phyloP scores from a whole-genome alignment of 2,329 filamentous ascomycete species.

The Fusarium sp. region DNA sequence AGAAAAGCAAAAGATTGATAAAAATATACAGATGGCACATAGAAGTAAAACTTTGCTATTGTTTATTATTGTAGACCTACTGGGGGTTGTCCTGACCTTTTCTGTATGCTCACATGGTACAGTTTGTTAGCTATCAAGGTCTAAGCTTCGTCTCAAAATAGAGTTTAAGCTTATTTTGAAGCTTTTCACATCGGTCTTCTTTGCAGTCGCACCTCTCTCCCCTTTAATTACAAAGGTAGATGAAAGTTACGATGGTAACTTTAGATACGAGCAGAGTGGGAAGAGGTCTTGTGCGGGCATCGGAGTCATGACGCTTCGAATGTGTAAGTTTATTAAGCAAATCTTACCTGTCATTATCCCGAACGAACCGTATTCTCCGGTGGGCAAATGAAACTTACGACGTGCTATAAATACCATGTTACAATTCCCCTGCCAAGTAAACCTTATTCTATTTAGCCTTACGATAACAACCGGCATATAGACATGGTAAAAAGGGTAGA shows the following conservation, averaged over 20 bases:
- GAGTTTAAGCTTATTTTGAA: background rate
- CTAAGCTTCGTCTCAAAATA: accelerated
- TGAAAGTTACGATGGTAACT: background rate
- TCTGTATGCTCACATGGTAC: background rate
- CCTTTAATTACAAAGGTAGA: background rate
- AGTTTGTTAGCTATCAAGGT: too few species aligned
- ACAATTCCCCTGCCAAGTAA: background rate
- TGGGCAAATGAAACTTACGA: background rate
- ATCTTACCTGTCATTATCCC: background rate
- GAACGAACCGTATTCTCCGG: background rate
- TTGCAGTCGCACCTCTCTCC: background rate
- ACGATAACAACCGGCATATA: background rate
- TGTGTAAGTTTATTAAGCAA: background rate
- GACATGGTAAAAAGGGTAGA: background rate
- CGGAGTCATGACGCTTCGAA: background rate
- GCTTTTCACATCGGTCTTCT: background rate
- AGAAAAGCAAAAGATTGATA: background rate
- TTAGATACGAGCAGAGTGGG: too few species aligned
- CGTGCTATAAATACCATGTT: background rate
- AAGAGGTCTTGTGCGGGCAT: background rate
- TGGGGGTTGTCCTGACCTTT: background rate
- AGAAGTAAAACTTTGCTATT: too few species aligned
- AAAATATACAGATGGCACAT: too few species aligned
- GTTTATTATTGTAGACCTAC: background rate
- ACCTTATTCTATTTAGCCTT: background rate